Evolutionary conservation across 306 rosid species (phyloP).

Genomic region (Pyrus bretschneideri): DNA sequence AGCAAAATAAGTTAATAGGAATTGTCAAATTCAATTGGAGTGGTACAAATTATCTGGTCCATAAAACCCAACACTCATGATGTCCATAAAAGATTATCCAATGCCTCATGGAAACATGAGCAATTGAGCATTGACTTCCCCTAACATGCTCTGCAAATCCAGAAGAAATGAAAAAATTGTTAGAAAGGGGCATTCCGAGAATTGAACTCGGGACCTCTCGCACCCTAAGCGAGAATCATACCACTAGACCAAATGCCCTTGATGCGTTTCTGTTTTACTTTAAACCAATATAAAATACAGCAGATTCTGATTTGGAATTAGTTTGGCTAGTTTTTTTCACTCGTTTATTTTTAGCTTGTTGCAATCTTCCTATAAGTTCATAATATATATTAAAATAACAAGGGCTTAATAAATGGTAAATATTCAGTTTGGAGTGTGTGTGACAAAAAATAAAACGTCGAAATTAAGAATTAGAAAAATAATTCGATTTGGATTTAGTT

Average conservation of each 20-base stretch:
- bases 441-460: background rate
- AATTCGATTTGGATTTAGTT: too few species aligned
- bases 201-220: constrained; percentile 10
- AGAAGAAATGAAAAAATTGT: background rate
- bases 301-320: background rate
- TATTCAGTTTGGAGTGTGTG: background rate
- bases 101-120: background rate
- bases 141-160: too few species aligned
- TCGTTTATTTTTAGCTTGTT: background rate
- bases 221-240: constrained; percentile 11
- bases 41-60: too few species aligned
- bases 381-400: too few species aligned
- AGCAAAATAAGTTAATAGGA: too few species aligned
- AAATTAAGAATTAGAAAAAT: background rate
- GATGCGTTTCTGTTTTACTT: rapidly evolving
- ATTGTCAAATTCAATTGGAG: too few species aligned
- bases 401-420: background rate
- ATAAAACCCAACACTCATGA: background rate
- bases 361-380: background rate
- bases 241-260: constrained; percentile 15
- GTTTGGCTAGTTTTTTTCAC: background rate
- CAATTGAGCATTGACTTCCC: background rate
- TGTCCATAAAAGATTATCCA: background rate
- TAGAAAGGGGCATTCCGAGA: background rate
- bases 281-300: too few species aligned